These are phyloP conservation scores for Yamadazyma atmosphaerica DNA, from an alignment of 1,139 yeast genomes.

Conservation along the genomic window DNA sequence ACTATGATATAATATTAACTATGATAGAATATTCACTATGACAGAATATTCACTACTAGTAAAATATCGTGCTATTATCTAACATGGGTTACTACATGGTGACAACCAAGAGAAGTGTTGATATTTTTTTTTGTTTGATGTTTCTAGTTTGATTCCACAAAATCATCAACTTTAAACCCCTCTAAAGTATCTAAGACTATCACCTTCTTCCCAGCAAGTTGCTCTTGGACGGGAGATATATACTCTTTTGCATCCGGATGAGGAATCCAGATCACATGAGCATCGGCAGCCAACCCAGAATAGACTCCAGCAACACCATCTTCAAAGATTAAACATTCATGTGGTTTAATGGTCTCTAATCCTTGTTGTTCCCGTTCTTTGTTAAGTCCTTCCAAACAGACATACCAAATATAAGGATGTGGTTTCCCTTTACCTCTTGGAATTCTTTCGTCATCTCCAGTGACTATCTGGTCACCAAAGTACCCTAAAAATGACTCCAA, in stretches of 20 bases:
- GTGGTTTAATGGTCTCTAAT: constrained; percentile 54
- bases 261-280: constrained; percentile 89
- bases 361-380: constrained; percentile 33
- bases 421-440: constrained; percentile 91
- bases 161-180: background rate
- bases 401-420: constrained; percentile 85
- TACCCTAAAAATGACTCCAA: constrained; percentile 57
- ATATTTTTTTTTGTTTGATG: no score
- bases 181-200: constrained; percentile 49
- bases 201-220: constrained; percentile 42
- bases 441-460: constrained; percentile 85
- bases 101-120: no score
- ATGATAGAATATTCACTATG: no score
- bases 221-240: constrained; percentile 10
- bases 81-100: no score
- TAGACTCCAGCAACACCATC: constrained; percentile 90
- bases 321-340: constrained; percentile 87
- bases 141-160: no score
- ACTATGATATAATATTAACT: no score
- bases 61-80: no score
- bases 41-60: no score
- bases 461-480: constrained; percentile 70
- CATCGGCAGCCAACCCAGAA: constrained; percentile 83
- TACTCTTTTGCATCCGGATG: constrained; percentile 66
- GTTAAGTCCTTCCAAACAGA: constrained; percentile 73